Base-by-base conservation (phyloP, 345 rosid species). In the Populus simonii region DNA sequence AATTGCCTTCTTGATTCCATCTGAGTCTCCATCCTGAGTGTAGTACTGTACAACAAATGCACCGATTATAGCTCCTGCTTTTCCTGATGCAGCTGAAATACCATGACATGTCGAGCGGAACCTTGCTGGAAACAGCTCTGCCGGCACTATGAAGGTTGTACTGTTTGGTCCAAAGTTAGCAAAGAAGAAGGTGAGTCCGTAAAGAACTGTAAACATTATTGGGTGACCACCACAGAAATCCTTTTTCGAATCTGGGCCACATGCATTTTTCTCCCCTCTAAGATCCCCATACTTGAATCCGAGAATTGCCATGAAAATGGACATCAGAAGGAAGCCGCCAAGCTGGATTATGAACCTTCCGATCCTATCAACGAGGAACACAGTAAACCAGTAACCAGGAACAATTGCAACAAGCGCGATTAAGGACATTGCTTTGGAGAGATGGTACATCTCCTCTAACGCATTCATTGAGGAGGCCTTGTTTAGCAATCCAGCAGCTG, bases 361-460 rank as follows among this genome's bases (percentile, higher is more conserved):
- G 1, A 90, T 81, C 70, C 41, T 74, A 71, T 93, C 93, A 23
- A 93, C 84, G 68, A 90, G 82, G 49, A 87, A 84, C 6, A 91
- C 94, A 1, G 93, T 90, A 86, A 89, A 89, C 92, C 93, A 89
- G 87, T 90, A 93, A 0, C 96, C 93, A 0, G 94, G 96, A 49
- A 93, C 90, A 3, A 89, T 87, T 17, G 93, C 93, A 20, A 76
- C 71, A 17, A 93, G 84, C 1, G 94, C 92, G 22, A 91, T 81
- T 17, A 90, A 33, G 71, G 90, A 79, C 90, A 86, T 87, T 31
- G 92, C 92, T 79, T 61, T 85, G 2, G 93, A 83, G 66, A 93
- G 74, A 3, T 53, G 47, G 87, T 66, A 87, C 61, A 89, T 82
- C 72, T 93, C 96, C 47, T 91, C 91, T 18, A 93, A 77, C 0